phyloP scores from a whole-genome alignment of 257 asterid genomes.

The Petunia axillaris region DNA sequence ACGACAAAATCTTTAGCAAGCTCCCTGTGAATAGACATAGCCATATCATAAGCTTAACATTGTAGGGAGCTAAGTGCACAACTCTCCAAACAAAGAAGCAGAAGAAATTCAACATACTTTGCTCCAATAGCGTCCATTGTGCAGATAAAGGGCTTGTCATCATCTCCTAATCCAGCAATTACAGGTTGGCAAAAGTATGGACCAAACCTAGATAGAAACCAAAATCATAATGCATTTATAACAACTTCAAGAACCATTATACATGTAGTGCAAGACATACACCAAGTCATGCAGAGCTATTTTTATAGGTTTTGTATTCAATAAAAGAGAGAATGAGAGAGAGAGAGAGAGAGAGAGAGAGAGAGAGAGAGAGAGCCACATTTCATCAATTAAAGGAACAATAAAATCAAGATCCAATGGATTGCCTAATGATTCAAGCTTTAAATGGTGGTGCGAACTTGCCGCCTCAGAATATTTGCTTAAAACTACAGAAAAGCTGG shows the following conservation, averaged over 20 bases:
- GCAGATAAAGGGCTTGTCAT: conserved; percentile 92
- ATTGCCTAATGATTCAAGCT: not conserved
- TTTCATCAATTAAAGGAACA: not conserved
- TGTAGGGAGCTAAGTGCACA: not conserved
- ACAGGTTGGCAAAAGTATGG: conserved; percentile 98
- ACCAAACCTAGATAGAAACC: conserved; percentile 63
- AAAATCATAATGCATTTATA: not conserved
- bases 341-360: too few species aligned
- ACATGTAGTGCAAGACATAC: not conserved
- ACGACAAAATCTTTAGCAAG: conserved; percentile 97
- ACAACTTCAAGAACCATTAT: not conserved
- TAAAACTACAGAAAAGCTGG: too few species aligned
- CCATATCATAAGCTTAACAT: not conserved
- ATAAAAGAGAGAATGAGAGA: not conserved
- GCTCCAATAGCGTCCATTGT: conserved; percentile 98
- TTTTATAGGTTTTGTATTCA: not conserved
- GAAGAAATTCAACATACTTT: conserved; percentile 54
- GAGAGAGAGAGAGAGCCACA: too few species aligned
- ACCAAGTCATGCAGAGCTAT: not conserved
- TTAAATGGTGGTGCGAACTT: not conserved
- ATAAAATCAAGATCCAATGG: not conserved
- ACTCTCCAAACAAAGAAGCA: not conserved
- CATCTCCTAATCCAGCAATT: conserved; percentile 94
- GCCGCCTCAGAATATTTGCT: too few species aligned
- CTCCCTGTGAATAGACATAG: conserved; percentile 51